Evolutionary conservation across 257 asterid genomes (phyloP).

Genomic region (Knoxia roxburghii): DNA sequence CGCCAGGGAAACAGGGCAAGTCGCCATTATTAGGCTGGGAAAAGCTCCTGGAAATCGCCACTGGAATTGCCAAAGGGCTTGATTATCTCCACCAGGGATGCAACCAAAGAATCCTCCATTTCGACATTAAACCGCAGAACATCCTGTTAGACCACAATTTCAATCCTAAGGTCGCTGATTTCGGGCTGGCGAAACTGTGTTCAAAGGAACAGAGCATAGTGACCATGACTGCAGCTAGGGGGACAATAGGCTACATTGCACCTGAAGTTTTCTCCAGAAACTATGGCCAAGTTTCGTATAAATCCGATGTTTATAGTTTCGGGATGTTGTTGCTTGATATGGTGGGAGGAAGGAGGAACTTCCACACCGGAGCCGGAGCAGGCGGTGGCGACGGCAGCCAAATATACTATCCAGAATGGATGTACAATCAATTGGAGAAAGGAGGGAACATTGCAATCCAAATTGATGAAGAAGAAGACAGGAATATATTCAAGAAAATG

Average conservation of each 20-base stretch:
- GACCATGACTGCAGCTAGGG: constrained; percentile 67
- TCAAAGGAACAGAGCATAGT: constrained; percentile 56
- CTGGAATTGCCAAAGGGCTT: constrained; percentile 58
- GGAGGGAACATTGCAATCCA: constrained; percentile 49
- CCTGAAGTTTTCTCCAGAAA: constrained; percentile 79
- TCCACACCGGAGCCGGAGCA: constrained; percentile 13
- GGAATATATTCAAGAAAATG: constrained; percentile 42
- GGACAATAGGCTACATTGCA: constrained; percentile 72
- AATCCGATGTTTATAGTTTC: constrained; percentile 62
- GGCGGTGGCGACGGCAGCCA: constrained; percentile 29
- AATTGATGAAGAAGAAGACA: constrained; percentile 45
- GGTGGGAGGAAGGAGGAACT: constrained; percentile 54
- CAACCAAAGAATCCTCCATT: constrained; percentile 65
- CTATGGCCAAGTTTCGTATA: constrained; percentile 62
- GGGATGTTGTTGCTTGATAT: constrained; percentile 74
- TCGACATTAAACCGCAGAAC: constrained; percentile 65
- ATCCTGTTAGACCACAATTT: constrained; percentile 56
- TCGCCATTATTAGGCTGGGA: constrained; percentile 46
- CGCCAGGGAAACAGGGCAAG: constrained; percentile 35
- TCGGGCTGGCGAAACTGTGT: constrained; percentile 63
- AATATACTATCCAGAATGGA: constrained; percentile 69
- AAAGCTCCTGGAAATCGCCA: constrained; percentile 42
- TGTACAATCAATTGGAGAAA: constrained; percentile 66
- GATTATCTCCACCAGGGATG: constrained; percentile 78
- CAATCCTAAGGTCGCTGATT: constrained; percentile 68